phyloP scores from a whole-genome alignment of 2,329 filamentous ascomycete genomes.

The Dothideomycetes sp. region DNA sequence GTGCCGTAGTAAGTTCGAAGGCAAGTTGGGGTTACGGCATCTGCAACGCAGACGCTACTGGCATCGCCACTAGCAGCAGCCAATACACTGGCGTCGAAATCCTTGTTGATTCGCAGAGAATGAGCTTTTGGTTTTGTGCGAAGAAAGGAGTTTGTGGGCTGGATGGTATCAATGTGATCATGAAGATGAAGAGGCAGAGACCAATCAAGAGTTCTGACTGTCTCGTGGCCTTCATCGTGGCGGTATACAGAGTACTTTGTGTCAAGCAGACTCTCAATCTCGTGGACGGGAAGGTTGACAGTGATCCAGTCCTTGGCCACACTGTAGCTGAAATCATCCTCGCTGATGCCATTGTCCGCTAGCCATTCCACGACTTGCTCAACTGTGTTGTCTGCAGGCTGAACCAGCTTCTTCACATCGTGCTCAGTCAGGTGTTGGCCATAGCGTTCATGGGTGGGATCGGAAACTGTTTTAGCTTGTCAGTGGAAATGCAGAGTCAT shows the following conservation, averaged over 20 bases:
- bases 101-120: constrained; percentile 16
- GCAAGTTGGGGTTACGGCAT: constrained; percentile 42
- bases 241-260: constrained; percentile 43
- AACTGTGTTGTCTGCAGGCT: constrained; percentile 41
- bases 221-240: constrained; percentile 36
- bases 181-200: constrained; percentile 48
- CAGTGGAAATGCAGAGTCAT: neutral
- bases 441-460: constrained; percentile 43
- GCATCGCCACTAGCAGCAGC: no score
- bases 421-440: constrained; percentile 40
- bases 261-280: constrained; percentile 42
- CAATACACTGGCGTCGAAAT: no score
- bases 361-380: constrained; percentile 47
- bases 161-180: constrained; percentile 47
- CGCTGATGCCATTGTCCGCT: constrained; percentile 38
- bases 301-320: constrained; percentile 48
- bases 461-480: constrained; percentile 29
- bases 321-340: constrained; percentile 31
- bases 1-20: constrained; percentile 44
- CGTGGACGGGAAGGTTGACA: constrained; percentile 39
- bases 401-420: constrained; percentile 43
- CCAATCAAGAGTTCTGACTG: constrained; percentile 45
- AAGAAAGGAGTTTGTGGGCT: constrained; percentile 52
- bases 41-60: constrained; percentile 37
- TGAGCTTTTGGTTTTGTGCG: constrained; percentile 21